Evolutionary conservation across 1,284 basidiomycete species (phyloP).

Genomic region (Wallemia ichthyophaga): DNA sequence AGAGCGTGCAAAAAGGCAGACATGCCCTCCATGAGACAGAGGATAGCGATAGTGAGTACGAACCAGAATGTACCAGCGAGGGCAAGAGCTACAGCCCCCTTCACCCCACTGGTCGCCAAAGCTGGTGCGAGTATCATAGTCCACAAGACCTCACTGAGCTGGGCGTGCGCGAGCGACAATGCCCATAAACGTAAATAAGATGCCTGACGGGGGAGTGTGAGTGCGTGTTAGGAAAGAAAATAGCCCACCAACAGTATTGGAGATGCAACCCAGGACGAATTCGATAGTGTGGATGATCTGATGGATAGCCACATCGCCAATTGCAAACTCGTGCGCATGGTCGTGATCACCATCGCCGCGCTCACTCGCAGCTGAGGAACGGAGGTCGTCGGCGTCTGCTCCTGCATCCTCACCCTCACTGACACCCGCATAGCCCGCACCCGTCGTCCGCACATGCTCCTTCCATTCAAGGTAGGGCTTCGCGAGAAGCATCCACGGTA

Average conservation of each 20-base stretch:
- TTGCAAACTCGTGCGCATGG: conserved; percentile 42
- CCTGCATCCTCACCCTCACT: conserved; percentile 20
- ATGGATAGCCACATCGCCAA: conserved; percentile 81
- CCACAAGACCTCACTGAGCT: conserved; percentile 86
- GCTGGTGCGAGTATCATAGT: conserved; percentile 39
- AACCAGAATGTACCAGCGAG: conserved; percentile 57
- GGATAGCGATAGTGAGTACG: conserved; percentile 34
- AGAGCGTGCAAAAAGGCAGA: conserved; percentile 88
- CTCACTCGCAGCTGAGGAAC: conserved; percentile 13
- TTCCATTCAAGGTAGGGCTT: conserved; percentile 87
- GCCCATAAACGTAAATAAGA: conserved; percentile 98
- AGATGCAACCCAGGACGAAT: conserved; percentile 93
- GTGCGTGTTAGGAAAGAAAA: not conserved
- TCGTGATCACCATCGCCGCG: conserved; percentile 61
- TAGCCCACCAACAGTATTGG: conserved; percentile 33
- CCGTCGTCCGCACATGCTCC: conserved; percentile 58
- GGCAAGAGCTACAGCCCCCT: conserved; percentile 26
- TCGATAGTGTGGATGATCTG: conserved; percentile 96
- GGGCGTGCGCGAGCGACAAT: conserved; percentile 85
- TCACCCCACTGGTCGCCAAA: conserved; percentile 24
- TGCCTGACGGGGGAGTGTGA: conserved; percentile 19
- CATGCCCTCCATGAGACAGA: conserved; percentile 82
- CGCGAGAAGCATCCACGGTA: conserved; percentile 74
- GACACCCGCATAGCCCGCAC: conserved; percentile 46
- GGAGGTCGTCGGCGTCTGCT: conserved; percentile 24